Evolutionary conservation across 768 basidiomycete genomes (phyloP), one percentile per base, ranked within the genome.

Genomic region (Guyanaporus albipodus): DNA sequence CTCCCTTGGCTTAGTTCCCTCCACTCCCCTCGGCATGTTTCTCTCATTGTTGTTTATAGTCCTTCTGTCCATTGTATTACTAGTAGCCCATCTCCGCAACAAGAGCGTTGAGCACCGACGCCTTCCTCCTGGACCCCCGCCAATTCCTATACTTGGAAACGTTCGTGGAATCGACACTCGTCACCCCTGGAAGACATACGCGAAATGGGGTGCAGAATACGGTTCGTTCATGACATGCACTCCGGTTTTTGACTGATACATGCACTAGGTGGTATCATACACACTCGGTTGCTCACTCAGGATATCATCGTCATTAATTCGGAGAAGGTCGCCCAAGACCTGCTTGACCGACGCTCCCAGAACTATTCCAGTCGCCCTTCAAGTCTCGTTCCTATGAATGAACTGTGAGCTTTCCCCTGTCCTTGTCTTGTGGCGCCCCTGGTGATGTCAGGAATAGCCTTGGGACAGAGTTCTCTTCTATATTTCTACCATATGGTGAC

Each of bases 401-500:
- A 64, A 27, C 45, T 61, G 61, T 64, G 23, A 52, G 52, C 21
- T 2, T 22, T 4, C 22, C 24, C 18, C 6, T 8, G 28, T 48
- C 23, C 12, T 9, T 12, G 6, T 29, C 38, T 2, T 22, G 22
- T 22, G 6, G 4, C 9, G 11, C 17, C 27, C 14, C 38, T 15
- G 26, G 8, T 42, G 21, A 49, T 4, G 23, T 18, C 3, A 11
- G 24, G 19, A 32, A 37, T 23, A 66, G 64, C 22, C 42, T 64
- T 19, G 60, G 59, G 18, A 38, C 38, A 8, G 59, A 55, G 14
- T 68, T 64, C 43, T 50, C 50, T 2, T 58, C 56, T 10, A 42
- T 54, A 29, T 56, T 61, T 27, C 22, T 67, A n/a, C 58, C 55
- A 4, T 66, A 66, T 29, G 60, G 65, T 11, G 56, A 58, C 28